phyloP scores from a whole-genome alignment of 1,284 basidiomycete genomes.

The Binderoboletus segoi region DNA sequence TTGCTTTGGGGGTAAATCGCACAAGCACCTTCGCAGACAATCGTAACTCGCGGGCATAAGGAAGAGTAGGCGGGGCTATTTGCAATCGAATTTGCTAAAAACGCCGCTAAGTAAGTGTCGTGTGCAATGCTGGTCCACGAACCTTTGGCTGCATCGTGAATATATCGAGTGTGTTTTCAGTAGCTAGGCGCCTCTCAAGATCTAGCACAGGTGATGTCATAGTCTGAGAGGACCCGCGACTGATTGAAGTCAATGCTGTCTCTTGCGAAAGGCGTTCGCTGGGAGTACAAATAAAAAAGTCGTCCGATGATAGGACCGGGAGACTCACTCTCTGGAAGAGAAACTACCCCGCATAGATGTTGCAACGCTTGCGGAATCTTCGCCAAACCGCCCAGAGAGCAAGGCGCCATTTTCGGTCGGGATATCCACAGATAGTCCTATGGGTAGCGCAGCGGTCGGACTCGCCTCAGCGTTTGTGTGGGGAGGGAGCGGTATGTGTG shows the following conservation, averaged over 20 bases:
- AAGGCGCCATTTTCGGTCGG: slow-evolving; percentile 6
- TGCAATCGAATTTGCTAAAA: slow-evolving; percentile 86
- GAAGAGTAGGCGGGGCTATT: slow-evolving; percentile 80
- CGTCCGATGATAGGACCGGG: slow-evolving; percentile 4
- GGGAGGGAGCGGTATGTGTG: slow-evolving; percentile 18
- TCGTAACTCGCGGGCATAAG: slow-evolving; percentile 81
- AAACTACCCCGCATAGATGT: slow-evolving; percentile 55
- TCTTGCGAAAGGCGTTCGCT: slow-evolving; percentile 65
- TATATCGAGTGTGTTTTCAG: slow-evolving; percentile 85
- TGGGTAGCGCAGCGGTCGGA: slow-evolving; percentile 49
- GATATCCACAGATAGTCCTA: not conserved
- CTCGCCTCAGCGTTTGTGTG: slow-evolving; percentile 49
- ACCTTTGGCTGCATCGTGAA: slow-evolving; percentile 97
- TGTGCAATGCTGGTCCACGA: slow-evolving; percentile 19
- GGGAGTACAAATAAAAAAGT: not conserved
- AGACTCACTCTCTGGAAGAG: slow-evolving; percentile 57
- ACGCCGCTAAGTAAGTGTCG: slow-evolving; percentile 17
- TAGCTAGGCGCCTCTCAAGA: slow-evolving; percentile 81
- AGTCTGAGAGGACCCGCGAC: slow-evolving; percentile 51
- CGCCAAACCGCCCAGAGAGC: slow-evolving; percentile 33
- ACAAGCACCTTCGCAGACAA: slow-evolving; percentile 77
- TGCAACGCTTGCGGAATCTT: slow-evolving; percentile 43
- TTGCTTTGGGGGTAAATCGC: slow-evolving; percentile 77
- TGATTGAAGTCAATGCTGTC: slow-evolving; percentile 56
- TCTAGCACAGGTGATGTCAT: slow-evolving; percentile 66